Evolutionary conservation across 805 yeast genomes (phyloP).

Genomic region (Ogataea neopini): DNA sequence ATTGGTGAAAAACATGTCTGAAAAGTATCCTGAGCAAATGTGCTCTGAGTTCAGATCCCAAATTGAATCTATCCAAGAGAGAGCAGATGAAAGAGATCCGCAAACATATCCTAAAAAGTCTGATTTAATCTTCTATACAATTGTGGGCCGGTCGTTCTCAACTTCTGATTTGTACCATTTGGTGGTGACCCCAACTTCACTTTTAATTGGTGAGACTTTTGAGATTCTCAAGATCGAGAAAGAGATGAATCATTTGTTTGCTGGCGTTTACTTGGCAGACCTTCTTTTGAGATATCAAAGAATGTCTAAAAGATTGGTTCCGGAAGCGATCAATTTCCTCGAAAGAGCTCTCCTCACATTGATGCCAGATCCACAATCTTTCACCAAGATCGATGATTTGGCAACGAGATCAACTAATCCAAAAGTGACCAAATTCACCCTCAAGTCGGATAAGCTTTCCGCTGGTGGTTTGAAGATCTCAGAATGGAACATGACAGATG

Average conservation of each 20-base stretch:
- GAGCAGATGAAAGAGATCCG: constrained; percentile 41
- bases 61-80: constrained; percentile 53
- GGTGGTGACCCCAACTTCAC: constrained; percentile 79
- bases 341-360: constrained; percentile 51
- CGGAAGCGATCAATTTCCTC: constrained; percentile 69
- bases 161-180: constrained; percentile 96
- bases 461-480: constrained; percentile 14
- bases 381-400: constrained; percentile 21
- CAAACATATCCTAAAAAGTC: constrained; percentile 39
- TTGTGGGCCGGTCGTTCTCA: constrained; percentile 80
- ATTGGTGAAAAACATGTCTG: constrained; percentile 58
- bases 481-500: constrained; percentile 14
- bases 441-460: constrained; percentile 17
- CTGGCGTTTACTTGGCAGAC: constrained; percentile 69
- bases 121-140: constrained; percentile 66
- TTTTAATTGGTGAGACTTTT: constrained; percentile 71
- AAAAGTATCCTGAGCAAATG: constrained; percentile 61
- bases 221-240: constrained; percentile 46
- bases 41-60: constrained; percentile 62
- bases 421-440: constrained; percentile 24
- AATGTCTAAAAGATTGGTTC: constrained; percentile 74
- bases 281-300: constrained; percentile 72
- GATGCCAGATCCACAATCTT: constrained; percentile 38
- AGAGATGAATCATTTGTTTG: constrained; percentile 37
- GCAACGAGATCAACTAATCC: constrained; percentile 19